Evolutionary conservation across 768 basidiomycete species (phyloP), one percentile per base, ranked within the genome.

Genomic region (Postia placenta): DNA sequence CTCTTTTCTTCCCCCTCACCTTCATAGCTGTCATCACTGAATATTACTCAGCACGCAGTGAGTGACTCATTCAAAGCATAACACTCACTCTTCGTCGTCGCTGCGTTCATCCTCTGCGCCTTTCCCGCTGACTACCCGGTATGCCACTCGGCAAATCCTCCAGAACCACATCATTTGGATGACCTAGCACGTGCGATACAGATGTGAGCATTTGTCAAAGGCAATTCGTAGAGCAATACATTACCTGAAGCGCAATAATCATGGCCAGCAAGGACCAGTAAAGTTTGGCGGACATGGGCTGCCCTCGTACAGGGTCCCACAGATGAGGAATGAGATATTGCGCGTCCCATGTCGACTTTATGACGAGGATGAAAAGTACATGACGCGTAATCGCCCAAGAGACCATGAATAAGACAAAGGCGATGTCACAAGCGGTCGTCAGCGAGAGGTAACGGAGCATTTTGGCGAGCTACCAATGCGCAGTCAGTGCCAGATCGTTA

Each of bases 371-470:
- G 71, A 93, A 94, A 12, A 94, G 74, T 55, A 90, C 66, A 60
- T 98, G 92, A 39, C 96, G 82, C 1, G 94, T 93, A 23, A 91
- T 62, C 53, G 96, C 72, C 96, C 96, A 99, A 9, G 87, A 87
- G 19, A 93, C 45, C 60, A 97, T 75, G 74, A 95, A 99, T 54
- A 76, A 59, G 25, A 72, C 87, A 61, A 99, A 98, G 0, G 79
- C 76, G 22, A 69, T 57, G 65, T 98, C 93, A 47, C 86, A 87
- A 12, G 79, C 63, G 17, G 77, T 66, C 27, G 74, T 68, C 36
- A 83, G 65, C 14, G 71, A 71, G n/a, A 94, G 72, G 66, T 98
- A 99, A 49, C 85, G 84, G 54, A 89, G 67, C 88, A 98, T 95
- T 67, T 99, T 99, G 9, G 92, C 95, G 54, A 89, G 64, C 92